Evolutionary conservation across 2,329 filamentous ascomycete genomes (phyloP).

Genomic region (Fusarium begoniae): DNA sequence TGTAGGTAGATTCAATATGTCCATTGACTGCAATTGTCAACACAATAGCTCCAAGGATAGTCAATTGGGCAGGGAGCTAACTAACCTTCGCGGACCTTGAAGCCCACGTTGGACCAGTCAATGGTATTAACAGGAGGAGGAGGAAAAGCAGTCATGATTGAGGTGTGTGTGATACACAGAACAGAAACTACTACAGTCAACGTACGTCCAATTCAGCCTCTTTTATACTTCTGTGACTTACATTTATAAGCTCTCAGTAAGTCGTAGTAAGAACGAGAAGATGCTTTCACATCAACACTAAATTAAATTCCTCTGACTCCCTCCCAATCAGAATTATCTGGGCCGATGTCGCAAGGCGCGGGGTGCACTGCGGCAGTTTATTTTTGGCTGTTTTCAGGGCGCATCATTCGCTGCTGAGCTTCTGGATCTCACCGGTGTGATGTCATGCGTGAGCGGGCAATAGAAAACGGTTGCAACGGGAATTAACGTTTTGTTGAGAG

Average conservation of each 20-base stretch:
- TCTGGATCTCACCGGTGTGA: conserved; percentile 6
- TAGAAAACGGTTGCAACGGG: conserved; percentile 1
- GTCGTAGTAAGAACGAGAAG: not conserved
- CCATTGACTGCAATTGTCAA: conserved; percentile 75
- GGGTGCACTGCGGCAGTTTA: conserved; percentile 20
- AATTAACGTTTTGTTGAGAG: conserved; percentile 1
- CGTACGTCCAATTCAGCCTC: not conserved
- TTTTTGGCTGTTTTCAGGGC: conserved; percentile 14
- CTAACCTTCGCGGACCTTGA: conserved; percentile 89
- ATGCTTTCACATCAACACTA: not conserved
- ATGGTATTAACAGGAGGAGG: conserved; percentile 82
- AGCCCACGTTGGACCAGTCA: conserved; percentile 94
- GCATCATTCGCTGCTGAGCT: conserved; percentile 26
- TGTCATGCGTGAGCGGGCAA: conserved; percentile 21
- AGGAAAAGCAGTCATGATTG: conserved; percentile 69
- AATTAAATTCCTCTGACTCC: conserved; percentile 3
- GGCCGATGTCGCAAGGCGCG: conserved; percentile 40
- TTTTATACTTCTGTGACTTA: not conserved
- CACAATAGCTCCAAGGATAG: too few relatives aligned
- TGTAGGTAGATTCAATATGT: conserved; percentile 90
- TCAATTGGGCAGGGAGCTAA: conserved; percentile 43
- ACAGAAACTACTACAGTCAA: conserved; percentile 3
- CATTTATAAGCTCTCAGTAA: conserved; percentile 7
- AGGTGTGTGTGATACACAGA: not conserved
- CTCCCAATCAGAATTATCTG: not conserved